phyloP scores from a whole-genome alignment of 2,329 filamentous ascomycete species.

The Aspergillus sp. region DNA sequence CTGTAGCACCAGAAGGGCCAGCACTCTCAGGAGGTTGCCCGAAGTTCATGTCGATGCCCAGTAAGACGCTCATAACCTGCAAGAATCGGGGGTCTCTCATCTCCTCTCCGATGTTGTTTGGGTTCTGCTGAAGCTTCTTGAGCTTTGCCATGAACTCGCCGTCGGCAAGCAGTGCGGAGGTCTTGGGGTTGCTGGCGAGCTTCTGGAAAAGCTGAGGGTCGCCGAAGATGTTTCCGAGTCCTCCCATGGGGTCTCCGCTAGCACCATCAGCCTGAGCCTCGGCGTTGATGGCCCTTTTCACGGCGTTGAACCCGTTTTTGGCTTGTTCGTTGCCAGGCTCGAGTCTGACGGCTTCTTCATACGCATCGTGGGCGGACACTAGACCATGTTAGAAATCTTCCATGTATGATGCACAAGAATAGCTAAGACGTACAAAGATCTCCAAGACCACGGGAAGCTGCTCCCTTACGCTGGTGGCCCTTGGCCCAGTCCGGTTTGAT shows the following conservation, averaged over 20 bases:
- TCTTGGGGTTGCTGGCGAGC: constrained; percentile 93
- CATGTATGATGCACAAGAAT: not conserved
- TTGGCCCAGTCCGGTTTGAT: constrained; percentile 98
- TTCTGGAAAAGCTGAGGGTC: constrained; percentile 89
- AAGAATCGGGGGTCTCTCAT: constrained; percentile 91
- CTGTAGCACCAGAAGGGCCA: constrained; percentile 41
- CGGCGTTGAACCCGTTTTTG: constrained; percentile 80
- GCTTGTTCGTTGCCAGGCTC: constrained; percentile 90
- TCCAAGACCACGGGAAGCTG: constrained; percentile 82
- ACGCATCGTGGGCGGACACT: constrained; percentile 83
- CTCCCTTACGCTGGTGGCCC: constrained; percentile 90
- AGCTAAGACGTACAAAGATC: constrained; percentile 63
- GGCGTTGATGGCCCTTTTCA: constrained; percentile 82
- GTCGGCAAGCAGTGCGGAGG: constrained; percentile 75
- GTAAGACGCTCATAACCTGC: constrained; percentile 86
- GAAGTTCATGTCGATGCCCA: constrained; percentile 90
- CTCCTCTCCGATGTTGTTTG: constrained; percentile 72
- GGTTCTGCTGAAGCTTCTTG: constrained; percentile 76
- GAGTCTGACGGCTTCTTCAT: constrained; percentile 89
- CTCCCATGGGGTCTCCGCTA: constrained; percentile 66
- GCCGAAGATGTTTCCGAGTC: constrained; percentile 89
- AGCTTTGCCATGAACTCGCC: constrained; percentile 87
- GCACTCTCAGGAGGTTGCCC: constrained; percentile 51
- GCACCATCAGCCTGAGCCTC: constrained; percentile 65
- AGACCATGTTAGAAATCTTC: constrained; percentile 15